A percentile compares a stretch with the other conserved stretches of the same genome.
Conservation (phyloP, 306 rosid genomes). For the Citrullus colocynthis region DNA sequence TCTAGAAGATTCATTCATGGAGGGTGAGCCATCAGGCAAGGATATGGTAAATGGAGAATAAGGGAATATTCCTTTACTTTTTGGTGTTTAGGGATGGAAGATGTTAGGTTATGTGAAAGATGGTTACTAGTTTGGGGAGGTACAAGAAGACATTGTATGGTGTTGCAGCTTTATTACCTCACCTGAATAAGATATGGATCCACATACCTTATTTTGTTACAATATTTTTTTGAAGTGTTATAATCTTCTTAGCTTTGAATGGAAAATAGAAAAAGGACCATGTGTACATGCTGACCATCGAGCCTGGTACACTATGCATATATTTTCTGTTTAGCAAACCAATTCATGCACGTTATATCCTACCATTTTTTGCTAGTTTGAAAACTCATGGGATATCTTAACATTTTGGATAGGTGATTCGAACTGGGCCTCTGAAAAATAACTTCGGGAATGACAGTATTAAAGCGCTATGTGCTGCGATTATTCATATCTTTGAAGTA, state of each 20-base stretch:
- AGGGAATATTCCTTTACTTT: too few species aligned
- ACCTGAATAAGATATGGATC: background rate
- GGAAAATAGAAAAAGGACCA: background rate
- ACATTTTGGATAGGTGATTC: background rate
- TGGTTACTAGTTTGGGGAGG: background rate
- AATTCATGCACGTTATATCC: background rate
- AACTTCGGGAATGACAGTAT: conserved; percentile 32
- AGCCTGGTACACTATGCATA: background rate
- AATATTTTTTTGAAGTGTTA: background rate
- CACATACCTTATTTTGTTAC: background rate
- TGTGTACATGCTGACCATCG: background rate
- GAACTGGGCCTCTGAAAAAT: background rate
- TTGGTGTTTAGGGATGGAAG: background rate
- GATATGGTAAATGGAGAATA: too few species aligned
- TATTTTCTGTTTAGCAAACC: background rate
- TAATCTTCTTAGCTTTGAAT: background rate
- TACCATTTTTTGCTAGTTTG: background rate
- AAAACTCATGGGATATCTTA: background rate
- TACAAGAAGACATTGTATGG: background rate
- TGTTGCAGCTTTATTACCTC: background rate
- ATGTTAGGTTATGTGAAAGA: background rate
- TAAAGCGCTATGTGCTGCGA: conserved; percentile 70
- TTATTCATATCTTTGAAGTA: conserved; percentile 78
- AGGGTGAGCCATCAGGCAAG: too few species aligned
- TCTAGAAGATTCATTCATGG: too few species aligned